Conservation (phyloP, 495 filamentous ascomycete species). For the Penicillium mononematosum region DNA sequence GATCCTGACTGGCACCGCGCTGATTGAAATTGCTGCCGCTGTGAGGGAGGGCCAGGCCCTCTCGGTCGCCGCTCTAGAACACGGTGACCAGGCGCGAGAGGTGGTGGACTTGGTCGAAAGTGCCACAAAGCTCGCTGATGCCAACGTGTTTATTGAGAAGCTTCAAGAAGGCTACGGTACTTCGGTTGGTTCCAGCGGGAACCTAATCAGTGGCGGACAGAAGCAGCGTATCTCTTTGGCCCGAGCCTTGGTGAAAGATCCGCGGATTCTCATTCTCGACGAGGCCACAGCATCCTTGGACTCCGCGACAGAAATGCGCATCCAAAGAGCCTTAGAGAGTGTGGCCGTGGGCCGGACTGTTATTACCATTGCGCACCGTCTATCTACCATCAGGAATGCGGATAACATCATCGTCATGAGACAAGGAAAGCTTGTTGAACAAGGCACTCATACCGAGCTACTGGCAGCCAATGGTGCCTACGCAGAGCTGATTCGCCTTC, state of each 20-base stretch:
- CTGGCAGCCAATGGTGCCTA: constrained; percentile 38
- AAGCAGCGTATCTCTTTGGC: constrained; percentile 66
- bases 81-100: constrained; percentile 25
- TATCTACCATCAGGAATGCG: constrained; percentile 49
- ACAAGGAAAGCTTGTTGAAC: constrained; percentile 52
- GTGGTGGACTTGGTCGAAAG: constrained; percentile 33
- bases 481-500: constrained; percentile 39
- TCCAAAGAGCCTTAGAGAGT: constrained; percentile 46
- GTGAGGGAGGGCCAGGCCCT: constrained; percentile 33
- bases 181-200: constrained; percentile 51
- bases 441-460: constrained; percentile 47
- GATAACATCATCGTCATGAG: constrained; percentile 63
- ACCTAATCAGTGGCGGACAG: constrained; percentile 57
- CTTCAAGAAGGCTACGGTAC: constrained; percentile 52
- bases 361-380: constrained; percentile 43
- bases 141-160: constrained; percentile 37
- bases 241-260: constrained; percentile 69
- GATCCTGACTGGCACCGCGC: constrained; percentile 19
- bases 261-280: constrained; percentile 73
- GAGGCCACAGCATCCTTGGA: constrained; percentile 68
- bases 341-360: constrained; percentile 40
- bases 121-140: constrained; percentile 39
- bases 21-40: constrained; percentile 28
- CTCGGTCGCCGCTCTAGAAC: constrained; percentile 20
- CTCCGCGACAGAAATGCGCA: constrained; percentile 47